phyloP scores from a whole-genome alignment of 2,329 filamentous ascomycete genomes.

The Colletotrichum costaricense region DNA sequence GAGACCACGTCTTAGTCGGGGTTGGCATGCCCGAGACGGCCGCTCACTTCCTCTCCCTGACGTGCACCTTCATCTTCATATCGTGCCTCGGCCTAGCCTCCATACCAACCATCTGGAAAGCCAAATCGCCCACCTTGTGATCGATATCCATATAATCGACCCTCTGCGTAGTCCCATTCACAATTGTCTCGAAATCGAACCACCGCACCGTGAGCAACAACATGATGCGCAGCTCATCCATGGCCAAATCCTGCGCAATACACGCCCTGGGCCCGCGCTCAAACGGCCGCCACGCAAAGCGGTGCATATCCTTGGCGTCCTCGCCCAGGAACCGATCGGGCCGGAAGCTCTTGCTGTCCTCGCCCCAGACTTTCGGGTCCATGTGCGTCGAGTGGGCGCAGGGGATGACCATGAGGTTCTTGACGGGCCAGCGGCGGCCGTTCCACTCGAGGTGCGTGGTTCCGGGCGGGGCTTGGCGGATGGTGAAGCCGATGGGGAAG shows the following conservation, averaged over 20 bases:
- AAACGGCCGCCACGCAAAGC: slow-evolving; percentile 43
- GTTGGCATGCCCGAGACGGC: not conserved
- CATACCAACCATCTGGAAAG: slow-evolving; percentile 35
- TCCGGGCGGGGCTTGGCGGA: slow-evolving; percentile 46
- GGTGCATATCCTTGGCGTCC: slow-evolving; percentile 27
- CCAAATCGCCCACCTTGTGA: slow-evolving; percentile 38
- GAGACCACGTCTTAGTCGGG: not conserved
- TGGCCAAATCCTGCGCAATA: slow-evolving; percentile 48
- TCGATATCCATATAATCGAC: slow-evolving; percentile 41
- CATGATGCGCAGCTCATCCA: slow-evolving; percentile 44
- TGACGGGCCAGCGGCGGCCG: slow-evolving; percentile 50
- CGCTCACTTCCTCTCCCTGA: slow-evolving; percentile 2
- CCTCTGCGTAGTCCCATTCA: slow-evolving; percentile 35
- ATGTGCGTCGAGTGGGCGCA: slow-evolving; percentile 43
- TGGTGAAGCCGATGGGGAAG: slow-evolving; percentile 59
- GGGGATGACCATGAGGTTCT: slow-evolving; percentile 42
- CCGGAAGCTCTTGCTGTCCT: slow-evolving; percentile 48
- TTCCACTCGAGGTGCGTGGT: slow-evolving; percentile 51
- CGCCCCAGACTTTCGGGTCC: slow-evolving; percentile 48
- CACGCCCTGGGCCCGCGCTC: slow-evolving; percentile 49
- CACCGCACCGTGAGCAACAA: slow-evolving; percentile 37
- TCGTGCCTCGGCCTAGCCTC: slow-evolving; percentile 33
- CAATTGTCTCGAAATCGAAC: slow-evolving; percentile 42
- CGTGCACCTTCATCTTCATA: slow-evolving; percentile 30
- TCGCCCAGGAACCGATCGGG: slow-evolving; percentile 52